Evolutionary conservation across 2,329 filamentous ascomycete genomes (phyloP).

Genomic region (Metarhizium album): DNA sequence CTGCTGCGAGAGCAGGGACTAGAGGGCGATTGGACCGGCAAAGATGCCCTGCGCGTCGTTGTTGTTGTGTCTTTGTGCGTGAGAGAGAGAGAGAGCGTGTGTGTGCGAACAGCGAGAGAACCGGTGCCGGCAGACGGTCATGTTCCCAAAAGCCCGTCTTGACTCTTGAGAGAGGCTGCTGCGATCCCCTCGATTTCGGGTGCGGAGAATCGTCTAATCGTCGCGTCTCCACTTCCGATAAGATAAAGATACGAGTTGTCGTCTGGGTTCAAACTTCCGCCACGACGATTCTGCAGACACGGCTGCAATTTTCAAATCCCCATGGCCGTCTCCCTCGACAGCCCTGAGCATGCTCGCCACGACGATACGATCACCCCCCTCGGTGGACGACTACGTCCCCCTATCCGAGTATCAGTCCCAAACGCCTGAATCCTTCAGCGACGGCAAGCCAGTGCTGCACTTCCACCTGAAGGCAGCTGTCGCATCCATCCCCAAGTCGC

Average conservation of each 20-base stretch:
- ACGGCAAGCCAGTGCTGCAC: constrained; percentile 60
- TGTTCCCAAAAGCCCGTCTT: no score
- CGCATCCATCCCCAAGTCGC: constrained; percentile 44
- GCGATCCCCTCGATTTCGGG: no score
- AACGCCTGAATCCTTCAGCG: constrained; percentile 63
- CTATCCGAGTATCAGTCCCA: constrained; percentile 60
- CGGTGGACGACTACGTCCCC: constrained; percentile 47
- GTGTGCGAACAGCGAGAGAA: no score
- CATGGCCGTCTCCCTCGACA: neutral
- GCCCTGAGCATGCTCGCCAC: constrained; percentile 31
- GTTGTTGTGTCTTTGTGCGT: neutral
- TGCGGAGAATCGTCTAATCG: neutral
- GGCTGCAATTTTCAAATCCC: neutral
- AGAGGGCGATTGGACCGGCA: neutral
- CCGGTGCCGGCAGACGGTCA: no score
- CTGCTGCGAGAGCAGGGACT: neutral
- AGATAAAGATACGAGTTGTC: neutral
- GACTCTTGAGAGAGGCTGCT: no score
- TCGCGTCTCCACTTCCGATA: neutral
- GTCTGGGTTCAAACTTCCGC: neutral
- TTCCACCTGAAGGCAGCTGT: constrained; percentile 46
- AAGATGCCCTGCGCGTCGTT: neutral
- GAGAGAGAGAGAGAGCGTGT: no score
- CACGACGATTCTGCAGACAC: neutral
- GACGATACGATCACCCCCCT: constrained; percentile 47